A percentile compares a stretch with the other conserved stretches of the same genome.
These are phyloP conservation scores for Mortierella antarctica DNA, from an alignment of 192 early-diverging fungal genomes.

Conservation along the genomic window DNA sequence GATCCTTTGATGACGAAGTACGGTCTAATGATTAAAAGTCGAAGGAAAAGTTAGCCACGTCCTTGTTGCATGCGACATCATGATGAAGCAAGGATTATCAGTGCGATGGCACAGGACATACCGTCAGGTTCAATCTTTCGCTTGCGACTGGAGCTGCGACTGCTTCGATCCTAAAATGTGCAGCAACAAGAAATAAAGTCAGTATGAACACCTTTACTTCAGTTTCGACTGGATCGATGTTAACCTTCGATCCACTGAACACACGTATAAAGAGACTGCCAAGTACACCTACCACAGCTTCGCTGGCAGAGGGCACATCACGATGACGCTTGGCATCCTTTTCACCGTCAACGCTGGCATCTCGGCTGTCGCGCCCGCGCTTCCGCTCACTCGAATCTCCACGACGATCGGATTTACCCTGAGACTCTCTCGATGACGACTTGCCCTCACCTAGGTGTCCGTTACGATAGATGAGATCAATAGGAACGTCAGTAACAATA, in stretches of 20 bases:
- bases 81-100: not conserved
- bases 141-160: constrained; percentile 27
- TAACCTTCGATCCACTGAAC: too few relatives aligned
- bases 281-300: not conserved
- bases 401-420: constrained; percentile 19
- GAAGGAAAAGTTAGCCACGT: not conserved
- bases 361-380: constrained; percentile 30
- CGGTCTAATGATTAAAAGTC: constrained; percentile 7
- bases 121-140: constrained; percentile 40
- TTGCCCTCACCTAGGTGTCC: not conserved
- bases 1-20: constrained; percentile 3
- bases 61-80: not conserved
- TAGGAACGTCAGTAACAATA: not conserved
- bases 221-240: not conserved
- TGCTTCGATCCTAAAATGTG: not conserved
- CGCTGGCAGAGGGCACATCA: constrained; percentile 3
- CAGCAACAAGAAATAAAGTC: not conserved
- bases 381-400: constrained; percentile 31
- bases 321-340: constrained; percentile 35
- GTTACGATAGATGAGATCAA: too few relatives aligned
- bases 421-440: constrained; percentile 20
- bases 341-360: constrained; percentile 28
- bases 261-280: too few relatives aligned
- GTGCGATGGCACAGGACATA: not conserved
- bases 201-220: not conserved